Evolutionary conservation across 176 grass and related monocot species (phyloP).

Genomic region (Carex scoparia): DNA sequence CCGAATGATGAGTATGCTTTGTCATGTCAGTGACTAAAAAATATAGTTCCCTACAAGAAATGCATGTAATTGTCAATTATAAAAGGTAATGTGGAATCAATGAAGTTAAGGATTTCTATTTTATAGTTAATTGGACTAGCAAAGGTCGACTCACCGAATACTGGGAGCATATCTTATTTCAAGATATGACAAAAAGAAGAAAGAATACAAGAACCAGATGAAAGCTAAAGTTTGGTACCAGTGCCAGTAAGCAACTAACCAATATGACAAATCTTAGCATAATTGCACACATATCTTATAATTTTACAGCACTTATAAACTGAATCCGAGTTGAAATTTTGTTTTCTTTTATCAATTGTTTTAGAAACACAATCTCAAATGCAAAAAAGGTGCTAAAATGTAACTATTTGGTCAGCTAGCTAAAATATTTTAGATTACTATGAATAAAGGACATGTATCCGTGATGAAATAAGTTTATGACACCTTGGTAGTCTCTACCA

Average conservation of each 20-base stretch:
- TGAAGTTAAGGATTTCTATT: neutral
- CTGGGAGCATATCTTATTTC: neutral
- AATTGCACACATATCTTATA: too few relatives aligned
- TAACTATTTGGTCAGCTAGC: neutral
- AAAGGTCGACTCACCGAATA: neutral
- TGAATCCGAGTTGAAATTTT: neutral
- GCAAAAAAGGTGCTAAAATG: neutral
- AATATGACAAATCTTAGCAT: too few relatives aligned
- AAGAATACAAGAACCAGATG: neutral
- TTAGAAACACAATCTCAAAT: neutral
- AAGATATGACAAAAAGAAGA: neutral
- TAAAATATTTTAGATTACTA: neutral
- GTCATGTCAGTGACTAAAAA: constrained; percentile 50
- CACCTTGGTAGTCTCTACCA: neutral
- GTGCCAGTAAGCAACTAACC: neutral
- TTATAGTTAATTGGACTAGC: neutral
- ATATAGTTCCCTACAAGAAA: constrained; percentile 32
- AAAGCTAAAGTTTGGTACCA: neutral
- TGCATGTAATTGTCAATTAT: neutral
- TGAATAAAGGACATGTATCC: neutral
- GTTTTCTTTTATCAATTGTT: neutral
- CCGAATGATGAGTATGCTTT: constrained; percentile 86
- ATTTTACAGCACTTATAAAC: too few relatives aligned
- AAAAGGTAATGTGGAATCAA: neutral
- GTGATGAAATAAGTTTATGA: neutral